Percentiles rank a stretch among this genome's conserved stretches.
phyloP scores from a whole-genome alignment of 1,139 yeast species.

The Saccharomyces pastorianus region DNA sequence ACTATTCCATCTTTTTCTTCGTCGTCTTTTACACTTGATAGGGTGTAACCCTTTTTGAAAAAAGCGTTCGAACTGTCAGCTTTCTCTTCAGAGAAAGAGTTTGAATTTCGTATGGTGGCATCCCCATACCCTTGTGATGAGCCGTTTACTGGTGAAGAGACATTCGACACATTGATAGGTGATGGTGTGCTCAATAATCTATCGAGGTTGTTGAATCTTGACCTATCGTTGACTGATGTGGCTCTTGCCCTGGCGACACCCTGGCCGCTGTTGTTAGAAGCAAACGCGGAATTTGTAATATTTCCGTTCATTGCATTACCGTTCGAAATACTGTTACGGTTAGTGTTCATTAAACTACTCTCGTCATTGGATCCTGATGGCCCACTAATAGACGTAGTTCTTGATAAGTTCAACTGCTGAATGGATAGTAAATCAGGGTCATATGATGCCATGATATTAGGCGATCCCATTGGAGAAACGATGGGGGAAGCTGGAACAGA shows the following conservation, averaged over 20 bases:
- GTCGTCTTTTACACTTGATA: not conserved
- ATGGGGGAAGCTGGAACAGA: conserved; percentile 32
- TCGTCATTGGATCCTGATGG: conserved; percentile 6
- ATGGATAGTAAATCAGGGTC: conserved; percentile 25
- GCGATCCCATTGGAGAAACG: conserved; percentile 25
- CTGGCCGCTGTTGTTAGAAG: conserved; percentile 1
- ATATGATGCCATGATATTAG: conserved; percentile 13
- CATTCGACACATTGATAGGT: not conserved
- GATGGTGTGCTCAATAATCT: conserved; percentile 4
- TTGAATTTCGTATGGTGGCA: not conserved
- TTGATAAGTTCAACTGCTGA: conserved; percentile 26
- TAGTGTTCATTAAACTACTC: not conserved
- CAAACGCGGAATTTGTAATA: conserved; percentile 4
- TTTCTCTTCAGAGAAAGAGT: not conserved
- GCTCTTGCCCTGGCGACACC: not conserved
- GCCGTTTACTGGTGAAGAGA: not conserved
- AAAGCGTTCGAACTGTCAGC: not conserved
- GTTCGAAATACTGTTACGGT: conserved; percentile 1
- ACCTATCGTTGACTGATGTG: conserved; percentile 3
- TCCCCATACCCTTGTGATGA: not conserved
- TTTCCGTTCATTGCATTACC: not conserved
- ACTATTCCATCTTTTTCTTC: not conserved
- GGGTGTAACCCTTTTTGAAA: conserved; percentile 11
- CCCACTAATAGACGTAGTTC: conserved; percentile 17
- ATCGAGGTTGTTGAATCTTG: conserved; percentile 16